Conservation (phyloP, 2,329 filamentous ascomycete species). For the Fusarium anthophilum region DNA sequence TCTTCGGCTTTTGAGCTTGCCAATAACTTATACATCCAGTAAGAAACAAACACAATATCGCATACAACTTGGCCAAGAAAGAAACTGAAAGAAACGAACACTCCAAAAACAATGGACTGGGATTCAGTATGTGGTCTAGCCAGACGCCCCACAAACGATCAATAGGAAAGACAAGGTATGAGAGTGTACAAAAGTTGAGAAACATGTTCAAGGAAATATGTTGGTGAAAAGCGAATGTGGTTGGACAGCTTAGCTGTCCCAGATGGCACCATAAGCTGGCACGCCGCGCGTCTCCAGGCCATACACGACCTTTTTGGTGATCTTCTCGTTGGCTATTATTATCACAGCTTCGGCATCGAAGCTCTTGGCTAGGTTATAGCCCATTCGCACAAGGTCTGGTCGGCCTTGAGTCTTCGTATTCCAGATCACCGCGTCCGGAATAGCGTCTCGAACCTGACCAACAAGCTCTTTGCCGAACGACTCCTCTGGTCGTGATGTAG, state of each 20-base stretch:
- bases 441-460: slow-evolving; percentile 63
- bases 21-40: not conserved
- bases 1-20: not conserved
- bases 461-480: slow-evolving; percentile 71
- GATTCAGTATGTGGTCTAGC: not conserved
- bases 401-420: slow-evolving; percentile 70
- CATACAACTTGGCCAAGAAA: not conserved
- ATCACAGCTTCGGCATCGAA: slow-evolving; percentile 75
- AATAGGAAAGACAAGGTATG: not conserved
- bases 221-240: not conserved
- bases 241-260: slow-evolving; percentile 60
- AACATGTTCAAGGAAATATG: slow-evolving; percentile 7
- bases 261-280: slow-evolving; percentile 77
- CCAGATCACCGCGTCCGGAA: slow-evolving; percentile 72
- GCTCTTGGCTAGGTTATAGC: slow-evolving; percentile 63
- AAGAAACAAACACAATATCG: not conserved
- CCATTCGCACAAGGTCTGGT: slow-evolving; percentile 63
- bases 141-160: not conserved
- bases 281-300: slow-evolving; percentile 73
- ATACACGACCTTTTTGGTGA: slow-evolving; percentile 75
- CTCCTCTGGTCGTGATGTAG: slow-evolving; percentile 66
- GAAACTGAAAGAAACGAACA: not conserved
- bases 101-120: not conserved
- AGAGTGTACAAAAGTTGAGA: not conserved
- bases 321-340: slow-evolving; percentile 74